phyloP scores from a whole-genome alignment of 306 rosid genomes.

The Lupinus albus region DNA sequence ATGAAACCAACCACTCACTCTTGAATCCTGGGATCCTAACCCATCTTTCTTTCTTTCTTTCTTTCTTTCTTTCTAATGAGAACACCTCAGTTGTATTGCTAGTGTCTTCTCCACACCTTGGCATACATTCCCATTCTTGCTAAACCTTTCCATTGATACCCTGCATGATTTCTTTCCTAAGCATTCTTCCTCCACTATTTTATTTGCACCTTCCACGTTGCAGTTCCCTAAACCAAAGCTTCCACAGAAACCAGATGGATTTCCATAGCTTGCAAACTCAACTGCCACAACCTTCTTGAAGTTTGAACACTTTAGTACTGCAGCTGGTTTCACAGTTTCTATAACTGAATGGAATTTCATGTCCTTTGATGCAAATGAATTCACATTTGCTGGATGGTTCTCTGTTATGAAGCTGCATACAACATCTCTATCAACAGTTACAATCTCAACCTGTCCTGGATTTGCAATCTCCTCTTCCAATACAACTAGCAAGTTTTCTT shows the following conservation, averaged over 20 bases:
- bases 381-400: conserved; percentile 60
- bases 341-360: conserved; percentile 34
- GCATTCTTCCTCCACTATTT: conserved; percentile 59
- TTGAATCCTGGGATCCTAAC: too few relatives aligned
- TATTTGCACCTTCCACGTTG: conserved; percentile 33
- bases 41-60: too few relatives aligned
- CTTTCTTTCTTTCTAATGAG: conserved; percentile 23
- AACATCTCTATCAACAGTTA: conserved; percentile 65
- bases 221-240: conserved; percentile 50
- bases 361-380: conserved; percentile 53
- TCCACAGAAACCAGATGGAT: conserved; percentile 72
- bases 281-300: conserved; percentile 50
- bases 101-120: conserved; percentile 52
- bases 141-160: conserved; percentile 51
- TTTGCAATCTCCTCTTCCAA: conserved; percentile 62
- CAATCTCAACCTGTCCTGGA: conserved; percentile 59
- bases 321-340: conserved; percentile 24
- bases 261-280: conserved; percentile 81
- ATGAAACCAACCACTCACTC: too few relatives aligned
- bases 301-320: conserved; percentile 52
- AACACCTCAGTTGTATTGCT: conserved; percentile 65
- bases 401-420: conserved; percentile 61
- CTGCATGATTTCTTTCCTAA: conserved; percentile 57
- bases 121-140: conserved; percentile 43
- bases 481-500: conserved; percentile 64